Evolutionary conservation across 169 alveolate species (phyloP), one percentile per base, ranked within the genome.

Genomic region (Cryptosporidium xiaoi): DNA sequence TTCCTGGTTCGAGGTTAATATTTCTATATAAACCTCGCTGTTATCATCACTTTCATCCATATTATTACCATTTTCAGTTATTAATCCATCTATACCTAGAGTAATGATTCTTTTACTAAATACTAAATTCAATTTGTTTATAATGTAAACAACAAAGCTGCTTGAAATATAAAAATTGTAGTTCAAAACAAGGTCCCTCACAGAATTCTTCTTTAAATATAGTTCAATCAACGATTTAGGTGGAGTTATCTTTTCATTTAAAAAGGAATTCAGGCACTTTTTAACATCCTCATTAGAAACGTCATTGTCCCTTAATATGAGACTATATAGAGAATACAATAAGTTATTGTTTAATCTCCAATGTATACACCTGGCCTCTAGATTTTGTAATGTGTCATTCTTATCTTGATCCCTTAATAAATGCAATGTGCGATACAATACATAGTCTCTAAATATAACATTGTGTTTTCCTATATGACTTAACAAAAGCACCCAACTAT

Each of bases 401-500:
- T 62, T 56, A 15, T 77, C 87, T 34, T 62, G 34, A 77, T 60
- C 40, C 3, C 58, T 62, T 18, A 77, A 18, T 15, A 77, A 12
- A 34, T 62, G 31, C 15, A 77, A n/a, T 12, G 71, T 77, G 18
- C 71, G 13, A 53, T 77, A 60, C 53, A 77, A 48, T 24, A 62
- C 31, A 24, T 60, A 77, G 16, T 77, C 87, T 24, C 87, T 56
- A 48, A 77, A 40, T 77, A 77, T 77, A n/a, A 77, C 60, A 62
- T 77, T 77, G 20, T 51, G 65, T 29, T 77, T 77, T 27, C 87
- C 87, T 27, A 77, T 77, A 77, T 77, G 53, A 29, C 50, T 77
- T 18, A 77, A 66, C 15, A 77, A 27, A 24, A 77, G 20, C 20
- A 58, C 3, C 87, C 87, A 77, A n/a, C 71, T 60, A 27, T 29